phyloP scores from a whole-genome alignment of 306 rosid genomes.

The Cotoneaster glaucophyllus region DNA sequence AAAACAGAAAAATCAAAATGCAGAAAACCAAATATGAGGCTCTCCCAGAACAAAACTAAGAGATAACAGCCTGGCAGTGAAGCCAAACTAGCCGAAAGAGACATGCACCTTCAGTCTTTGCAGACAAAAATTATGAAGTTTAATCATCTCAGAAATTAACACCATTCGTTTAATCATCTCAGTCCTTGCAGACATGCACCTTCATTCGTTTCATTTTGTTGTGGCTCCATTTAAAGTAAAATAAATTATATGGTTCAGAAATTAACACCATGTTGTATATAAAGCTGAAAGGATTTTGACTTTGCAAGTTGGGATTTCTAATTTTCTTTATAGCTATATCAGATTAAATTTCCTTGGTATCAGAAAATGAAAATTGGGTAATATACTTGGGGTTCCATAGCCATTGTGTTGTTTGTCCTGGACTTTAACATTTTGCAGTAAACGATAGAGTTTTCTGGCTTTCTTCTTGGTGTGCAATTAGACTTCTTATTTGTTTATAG shows the following conservation, averaged over 20 bases:
- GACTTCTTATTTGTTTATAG: not conserved
- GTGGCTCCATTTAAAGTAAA: not conserved
- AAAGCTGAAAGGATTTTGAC: not conserved
- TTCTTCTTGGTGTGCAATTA: not conserved
- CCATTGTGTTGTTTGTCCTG: not conserved
- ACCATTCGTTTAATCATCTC: no score
- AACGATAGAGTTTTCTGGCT: not conserved
- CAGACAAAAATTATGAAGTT: no score
- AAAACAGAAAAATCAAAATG: no score
- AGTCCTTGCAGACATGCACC: no score
- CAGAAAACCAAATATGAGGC: no score
- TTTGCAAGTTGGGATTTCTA: not conserved
- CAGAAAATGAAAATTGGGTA: not conserved
- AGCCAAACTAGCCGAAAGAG: no score
- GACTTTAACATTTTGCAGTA: not conserved
- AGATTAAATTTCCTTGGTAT: not conserved
- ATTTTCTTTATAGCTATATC: not conserved
- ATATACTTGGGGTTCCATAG: not conserved
- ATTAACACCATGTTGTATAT: not conserved
- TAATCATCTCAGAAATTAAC: no score
- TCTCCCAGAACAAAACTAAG: no score
- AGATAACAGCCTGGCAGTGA: no score
- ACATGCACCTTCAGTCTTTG: no score
- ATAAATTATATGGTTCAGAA: no score
- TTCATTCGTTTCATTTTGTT: not conserved